Base-by-base conservation (phyloP, 2,329 filamentous ascomycete species). In the Diplocarpon rosae region DNA sequence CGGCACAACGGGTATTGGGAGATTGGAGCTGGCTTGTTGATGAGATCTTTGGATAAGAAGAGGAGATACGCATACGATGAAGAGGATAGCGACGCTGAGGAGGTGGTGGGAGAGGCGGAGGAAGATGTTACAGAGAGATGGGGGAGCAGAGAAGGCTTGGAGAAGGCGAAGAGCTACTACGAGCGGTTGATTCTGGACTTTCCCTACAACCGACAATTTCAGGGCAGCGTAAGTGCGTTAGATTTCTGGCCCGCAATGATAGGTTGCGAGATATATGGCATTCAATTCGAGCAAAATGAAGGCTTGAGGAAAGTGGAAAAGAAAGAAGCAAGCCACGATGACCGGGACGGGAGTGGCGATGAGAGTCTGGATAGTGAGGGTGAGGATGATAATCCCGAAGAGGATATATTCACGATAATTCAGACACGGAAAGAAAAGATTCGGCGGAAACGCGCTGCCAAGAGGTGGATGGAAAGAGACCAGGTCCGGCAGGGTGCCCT, bases 181-280 rank as follows among this genome's bases (percentile, higher is more conserved):
- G 82, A 90, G 52, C 74, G 73, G 24, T 69, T 95, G 48, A 83
- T 90, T 40, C 71, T 87, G 53, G 81, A 87, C 58, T 75, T 89
- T 62, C 81, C 86, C 6, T 80, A 83, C 67, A 59, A 56, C 32
- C 76, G 80, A 55, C 70, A 76, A 55, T 69, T 69, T 48, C 69
- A 72, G 5, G 77, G 78, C 0, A 65, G 75, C 40, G 65, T 80
- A 34, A 83, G 77, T 52, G 78, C 85, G 10, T 60, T 84, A 31
- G 79, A 86, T 49, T 94, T 95, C 61, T 89, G 87, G 65, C 80
- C 85, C 12, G 83, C 83, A 12, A 75, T 94, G 66, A 80, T 90
- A 54, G 79, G 79, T 39, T 75, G 87, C 37, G 90, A 92, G 75
- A 74, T 95, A 41, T 89, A 86, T 60, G 77, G 83, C 49, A 69